Evolutionary conservation across 768 basidiomycete species (phyloP).

Genomic region (Kwoniella bestiolae): DNA sequence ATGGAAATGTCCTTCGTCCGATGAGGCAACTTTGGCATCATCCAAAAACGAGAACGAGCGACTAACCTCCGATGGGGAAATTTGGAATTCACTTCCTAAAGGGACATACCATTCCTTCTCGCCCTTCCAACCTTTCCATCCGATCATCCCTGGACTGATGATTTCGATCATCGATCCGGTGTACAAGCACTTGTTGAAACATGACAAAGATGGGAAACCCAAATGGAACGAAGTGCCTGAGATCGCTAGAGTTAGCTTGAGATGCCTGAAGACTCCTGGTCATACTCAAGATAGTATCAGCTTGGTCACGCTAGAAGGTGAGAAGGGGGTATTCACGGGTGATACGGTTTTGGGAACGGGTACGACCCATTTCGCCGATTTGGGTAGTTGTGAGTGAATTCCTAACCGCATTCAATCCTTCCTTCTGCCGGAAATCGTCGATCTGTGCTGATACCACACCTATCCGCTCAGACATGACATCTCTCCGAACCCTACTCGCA

Average conservation of each 20-base stretch:
- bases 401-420: background rate
- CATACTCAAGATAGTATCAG: slow-evolving; percentile 87
- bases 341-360: slow-evolving; percentile 91
- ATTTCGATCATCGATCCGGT: slow-evolving; percentile 49
- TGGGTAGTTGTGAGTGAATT: slow-evolving; percentile 62
- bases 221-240: slow-evolving; percentile 50
- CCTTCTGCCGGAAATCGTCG: background rate
- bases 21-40: slow-evolving; percentile 34
- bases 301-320: slow-evolving; percentile 67
- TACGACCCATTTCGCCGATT: slow-evolving; percentile 84
- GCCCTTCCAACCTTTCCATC: slow-evolving; percentile 48
- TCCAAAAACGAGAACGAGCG: slow-evolving; percentile 33
- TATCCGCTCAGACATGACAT: slow-evolving; percentile 45
- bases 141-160: slow-evolving; percentile 51
- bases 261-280: slow-evolving; percentile 82
- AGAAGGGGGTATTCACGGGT: slow-evolving; percentile 80
- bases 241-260: slow-evolving; percentile 59
- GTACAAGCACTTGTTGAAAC: slow-evolving; percentile 44
- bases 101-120: slow-evolving; percentile 45
- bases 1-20: slow-evolving; percentile 53
- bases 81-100: slow-evolving; percentile 35
- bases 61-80: slow-evolving; percentile 37
- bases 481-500: slow-evolving; percentile 47
- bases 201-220: slow-evolving; percentile 46
- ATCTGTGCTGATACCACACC: background rate